Base-by-base conservation (phyloP, 495 filamentous ascomycete genomes). In the Hypoxylon trugodes region DNA sequence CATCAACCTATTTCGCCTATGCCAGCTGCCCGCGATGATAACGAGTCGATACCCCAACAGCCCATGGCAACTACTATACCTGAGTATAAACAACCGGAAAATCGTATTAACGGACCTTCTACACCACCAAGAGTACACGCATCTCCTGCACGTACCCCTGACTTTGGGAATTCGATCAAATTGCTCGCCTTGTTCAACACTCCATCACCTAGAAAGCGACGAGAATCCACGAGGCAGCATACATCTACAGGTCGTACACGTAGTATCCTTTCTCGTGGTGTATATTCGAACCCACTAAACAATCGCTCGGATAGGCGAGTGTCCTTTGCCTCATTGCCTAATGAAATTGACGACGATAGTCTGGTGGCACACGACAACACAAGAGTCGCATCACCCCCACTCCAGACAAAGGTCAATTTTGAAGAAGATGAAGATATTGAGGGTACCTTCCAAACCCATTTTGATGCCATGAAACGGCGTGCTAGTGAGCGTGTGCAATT, bases 371-470 rank as follows among this genome's bases (percentile, higher is more conserved):
- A 6, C 32, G 56, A 7, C 6, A 12, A 16, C 2, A 9, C 16
- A 2, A 70, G 65, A 62, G 40, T 51, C 6, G 61, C 51, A 21
- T 73, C 70, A 10, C 70, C 70, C 30, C 70, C 70, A 7, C 70
- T 68, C 15, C 58, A 50, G 9, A 21, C 35, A 15, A 22, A 21
- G 19, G 41, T 51, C 8, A 36, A 64, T 36, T 22, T 41, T 5
- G 54, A 59, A 8, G 54, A 59, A 8, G 61, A 57, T 33, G 65
- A 71, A 4, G 52, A 55, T 38, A 50, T 68, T 6, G 67, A 57
- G 26, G 40, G 37, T 2, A 48, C 30, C 13, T 70, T 71, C 25
- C 70, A 60, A 8, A 72, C 56, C 6, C 77, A 81, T 51, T 81
- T 79, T 40, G 73, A 73, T 8, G 64, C 65, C 7, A 69, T 77